Evolutionary conservation across 352 stramenopile species (phyloP).

Genomic region (Globisporangium spiculum): DNA sequence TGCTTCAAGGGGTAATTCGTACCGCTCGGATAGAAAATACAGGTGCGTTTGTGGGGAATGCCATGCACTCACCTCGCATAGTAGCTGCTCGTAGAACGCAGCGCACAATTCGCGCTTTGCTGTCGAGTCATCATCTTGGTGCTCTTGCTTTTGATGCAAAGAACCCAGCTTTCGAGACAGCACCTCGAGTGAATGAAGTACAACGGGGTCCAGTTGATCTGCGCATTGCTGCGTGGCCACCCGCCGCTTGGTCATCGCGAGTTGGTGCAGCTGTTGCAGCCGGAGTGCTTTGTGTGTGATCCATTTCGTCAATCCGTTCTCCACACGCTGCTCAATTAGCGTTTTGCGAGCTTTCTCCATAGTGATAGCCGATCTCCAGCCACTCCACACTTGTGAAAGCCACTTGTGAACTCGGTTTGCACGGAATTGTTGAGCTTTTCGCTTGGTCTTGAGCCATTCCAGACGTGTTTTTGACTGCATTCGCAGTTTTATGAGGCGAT

Average conservation of each 20-base stretch:
- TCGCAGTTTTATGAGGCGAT: constrained; percentile 19
- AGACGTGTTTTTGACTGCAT: constrained; percentile 24
- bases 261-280: neutral
- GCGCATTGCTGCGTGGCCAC: neutral
- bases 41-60: constrained; percentile 23
- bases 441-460: neutral
- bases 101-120: neutral
- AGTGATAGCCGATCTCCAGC: neutral
- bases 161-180: neutral
- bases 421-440: constrained; percentile 13
- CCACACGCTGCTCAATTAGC: constrained; percentile 12
- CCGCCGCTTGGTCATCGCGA: neutral
- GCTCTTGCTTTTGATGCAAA: neutral
- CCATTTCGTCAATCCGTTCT: constrained; percentile 13
- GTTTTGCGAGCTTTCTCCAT: neutral
- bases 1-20: constrained; percentile 27
- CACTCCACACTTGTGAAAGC: constrained; percentile 1
- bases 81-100: constrained; percentile 13
- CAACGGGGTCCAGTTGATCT: constrained; percentile 5
- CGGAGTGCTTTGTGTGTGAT: constrained; percentile 11
- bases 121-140: neutral
- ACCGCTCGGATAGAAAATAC: constrained; percentile 26
- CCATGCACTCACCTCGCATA: constrained; percentile 34
- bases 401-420: constrained; percentile 9
- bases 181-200: neutral